phyloP scores from a whole-genome alignment of 106 monocot species.

The Chionographis japonica region DNA sequence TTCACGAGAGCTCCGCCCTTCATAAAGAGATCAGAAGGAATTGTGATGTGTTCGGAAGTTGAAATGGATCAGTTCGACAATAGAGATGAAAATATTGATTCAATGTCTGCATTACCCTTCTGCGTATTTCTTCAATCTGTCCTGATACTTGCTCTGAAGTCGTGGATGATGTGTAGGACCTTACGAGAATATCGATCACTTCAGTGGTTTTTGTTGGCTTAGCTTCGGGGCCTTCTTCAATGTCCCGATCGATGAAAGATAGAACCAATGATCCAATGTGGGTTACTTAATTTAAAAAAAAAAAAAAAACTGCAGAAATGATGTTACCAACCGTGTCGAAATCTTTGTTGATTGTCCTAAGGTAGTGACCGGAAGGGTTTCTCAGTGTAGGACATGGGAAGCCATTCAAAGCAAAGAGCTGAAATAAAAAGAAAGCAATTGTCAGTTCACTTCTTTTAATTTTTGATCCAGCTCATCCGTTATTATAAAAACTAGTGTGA shows the following conservation, averaged over 20 bases:
- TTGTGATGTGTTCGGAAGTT: no score
- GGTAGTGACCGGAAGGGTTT: conserved; percentile 32
- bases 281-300: background rate
- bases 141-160: background rate
- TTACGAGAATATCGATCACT: conserved; percentile 37
- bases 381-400: conserved; percentile 28
- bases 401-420: conserved; percentile 28
- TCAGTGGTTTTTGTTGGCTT: conserved; percentile 8
- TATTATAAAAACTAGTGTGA: no score
- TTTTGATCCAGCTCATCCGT: no score
- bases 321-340: conserved; percentile 17
- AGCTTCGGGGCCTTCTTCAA: conserved; percentile 10
- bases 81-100: background rate
- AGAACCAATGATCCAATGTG: background rate
- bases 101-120: conserved; percentile 11
- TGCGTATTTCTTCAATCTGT: conserved; percentile 27
- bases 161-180: conserved; percentile 27
- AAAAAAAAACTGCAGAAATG: background rate
- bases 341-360: conserved; percentile 30
- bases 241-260: conserved; percentile 17
- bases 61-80: background rate
- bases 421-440: background rate
- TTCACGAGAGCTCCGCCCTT: conserved; percentile 35
- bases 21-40: background rate
- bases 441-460: no score